phyloP scores from a whole-genome alignment of 768 basidiomycete genomes.

The Pleurotus giganteus region DNA sequence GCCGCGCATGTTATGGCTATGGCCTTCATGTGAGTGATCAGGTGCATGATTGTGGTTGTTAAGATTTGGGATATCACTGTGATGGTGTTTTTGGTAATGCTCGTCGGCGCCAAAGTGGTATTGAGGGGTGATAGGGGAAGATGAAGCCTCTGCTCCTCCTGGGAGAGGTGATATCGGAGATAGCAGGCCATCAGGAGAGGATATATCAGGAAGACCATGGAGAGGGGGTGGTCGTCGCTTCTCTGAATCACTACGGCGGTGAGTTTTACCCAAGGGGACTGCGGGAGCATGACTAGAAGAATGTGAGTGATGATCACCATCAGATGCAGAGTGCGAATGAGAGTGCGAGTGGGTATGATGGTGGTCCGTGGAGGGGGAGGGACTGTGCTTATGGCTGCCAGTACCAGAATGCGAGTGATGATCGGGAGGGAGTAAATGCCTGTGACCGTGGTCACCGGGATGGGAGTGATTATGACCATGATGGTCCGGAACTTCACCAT shows the following conservation, averaged over 20 bases:
- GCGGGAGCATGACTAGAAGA: too few species aligned
- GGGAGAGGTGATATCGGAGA: constrained; percentile 10
- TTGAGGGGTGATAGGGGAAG: constrained; percentile 63
- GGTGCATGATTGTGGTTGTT: constrained; percentile 51
- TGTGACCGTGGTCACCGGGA: constrained; percentile 5
- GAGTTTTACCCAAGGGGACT: constrained; percentile 18
- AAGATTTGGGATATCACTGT: constrained; percentile 36
- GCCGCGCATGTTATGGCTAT: constrained; percentile 98
- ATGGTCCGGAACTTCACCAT: constrained; percentile 7
- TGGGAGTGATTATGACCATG: constrained; percentile 22
- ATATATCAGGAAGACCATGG: constrained; percentile 4
- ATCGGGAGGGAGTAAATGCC: constrained; percentile 18
- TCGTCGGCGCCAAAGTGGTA: constrained; percentile 43
- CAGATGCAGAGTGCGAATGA: too few species aligned
- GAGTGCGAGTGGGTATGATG: constrained; percentile 19
- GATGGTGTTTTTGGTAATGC: constrained; percentile 39
- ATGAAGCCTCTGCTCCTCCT: constrained; percentile 9
- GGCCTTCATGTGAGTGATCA: constrained; percentile 63
- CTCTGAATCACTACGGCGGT: constrained; percentile 11
- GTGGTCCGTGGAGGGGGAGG: too few species aligned
- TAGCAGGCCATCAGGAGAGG: constrained; percentile 8
- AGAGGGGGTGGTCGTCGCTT: constrained; percentile 11
- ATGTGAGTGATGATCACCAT: constrained; percentile 23
- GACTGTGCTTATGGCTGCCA: constrained; percentile 19
- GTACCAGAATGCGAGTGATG: constrained; percentile 25